Base-by-base conservation (phyloP, 2,329 filamentous ascomycete species). In the Aspergillus nomiae region DNA sequence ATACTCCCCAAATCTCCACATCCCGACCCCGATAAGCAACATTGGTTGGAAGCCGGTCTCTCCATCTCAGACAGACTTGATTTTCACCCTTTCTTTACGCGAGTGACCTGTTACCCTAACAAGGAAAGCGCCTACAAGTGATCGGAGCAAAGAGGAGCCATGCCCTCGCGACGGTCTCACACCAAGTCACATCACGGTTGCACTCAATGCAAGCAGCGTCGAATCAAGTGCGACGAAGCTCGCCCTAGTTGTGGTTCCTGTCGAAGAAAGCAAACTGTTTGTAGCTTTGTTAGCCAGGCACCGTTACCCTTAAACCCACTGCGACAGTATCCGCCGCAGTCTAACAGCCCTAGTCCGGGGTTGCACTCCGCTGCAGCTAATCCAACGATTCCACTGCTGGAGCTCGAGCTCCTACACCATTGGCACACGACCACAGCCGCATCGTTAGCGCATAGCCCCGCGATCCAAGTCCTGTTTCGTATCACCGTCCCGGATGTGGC, bases 221-320 rank as follows among this genome's bases (percentile, higher is more conserved):
- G 63, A 32, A 64, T 67, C 7, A 67, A 67, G 57, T 67, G 65
- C 19, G 63, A 67, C 28, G 65, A 67, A 34, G 28, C 38, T 16
- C 65, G 59, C 8, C 65, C 65, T 14, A 24, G n/a, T 16, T 67
- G 65, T 41, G 26, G 56, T 19, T 57, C 61, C 5, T 67, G 65
- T 45, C 30, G 38, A 9, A 61, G 43, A 48, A 65, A 58, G 50
- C 34, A 38, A 3, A 26, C 65, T 2, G 9, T 16, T 2, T 67
- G 63, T 26, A 16, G 30, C 0, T 67, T 63, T 32, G 26, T 59
- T 5, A 60, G 63, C 43, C 11, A 57, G 41, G 34, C 28, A 32
- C 28, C 26, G 11, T 16, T n/a, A 7, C 30, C 51, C 4, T 1
- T 10, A 41, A 28, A n/a, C 21, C n/a, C 41, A 26, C 43, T 24